phyloP scores from a whole-genome alignment of 768 basidiomycete species.

The Tylopilus sp. region DNA sequence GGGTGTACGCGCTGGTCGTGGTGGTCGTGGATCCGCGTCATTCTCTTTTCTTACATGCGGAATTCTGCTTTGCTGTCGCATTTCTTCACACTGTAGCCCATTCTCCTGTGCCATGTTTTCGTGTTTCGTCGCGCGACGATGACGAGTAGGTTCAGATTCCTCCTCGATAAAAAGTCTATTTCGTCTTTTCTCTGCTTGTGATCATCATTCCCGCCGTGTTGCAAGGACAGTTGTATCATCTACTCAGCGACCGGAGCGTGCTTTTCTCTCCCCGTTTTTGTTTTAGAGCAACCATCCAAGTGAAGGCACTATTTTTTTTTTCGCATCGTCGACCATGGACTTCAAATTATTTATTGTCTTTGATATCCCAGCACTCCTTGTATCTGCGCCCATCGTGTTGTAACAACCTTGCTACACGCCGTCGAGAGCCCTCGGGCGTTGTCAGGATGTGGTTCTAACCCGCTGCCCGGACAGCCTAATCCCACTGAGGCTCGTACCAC shows the following conservation, averaged over 20 bases:
- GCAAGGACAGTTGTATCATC: constrained; percentile 8
- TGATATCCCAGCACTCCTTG: background rate
- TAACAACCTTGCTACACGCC: background rate
- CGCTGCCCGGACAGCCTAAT: no score
- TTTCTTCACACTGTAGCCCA: no score
- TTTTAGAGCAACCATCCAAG: constrained; percentile 1
- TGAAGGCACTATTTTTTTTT: background rate
- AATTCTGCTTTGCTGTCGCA: background rate
- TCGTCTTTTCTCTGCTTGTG: background rate
- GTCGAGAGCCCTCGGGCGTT: background rate
- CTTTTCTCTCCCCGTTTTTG: background rate
- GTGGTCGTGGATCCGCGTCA: constrained; percentile 2
- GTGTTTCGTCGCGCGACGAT: background rate
- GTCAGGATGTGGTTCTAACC: no score
- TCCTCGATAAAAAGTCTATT: background rate
- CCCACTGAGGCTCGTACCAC: no score
- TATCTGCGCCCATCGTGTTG: background rate
- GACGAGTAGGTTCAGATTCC: background rate
- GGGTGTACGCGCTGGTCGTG: constrained; percentile 22
- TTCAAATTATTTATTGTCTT: constrained; percentile 13
- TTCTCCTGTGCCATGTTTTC: background rate
- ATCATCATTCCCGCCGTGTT: background rate
- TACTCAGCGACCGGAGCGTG: background rate
- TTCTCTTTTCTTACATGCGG: background rate
- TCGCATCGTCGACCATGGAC: constrained; percentile 19